Conservation (phyloP, 1,139 yeast genomes). For the Suhomyces guaymorum region DNA sequence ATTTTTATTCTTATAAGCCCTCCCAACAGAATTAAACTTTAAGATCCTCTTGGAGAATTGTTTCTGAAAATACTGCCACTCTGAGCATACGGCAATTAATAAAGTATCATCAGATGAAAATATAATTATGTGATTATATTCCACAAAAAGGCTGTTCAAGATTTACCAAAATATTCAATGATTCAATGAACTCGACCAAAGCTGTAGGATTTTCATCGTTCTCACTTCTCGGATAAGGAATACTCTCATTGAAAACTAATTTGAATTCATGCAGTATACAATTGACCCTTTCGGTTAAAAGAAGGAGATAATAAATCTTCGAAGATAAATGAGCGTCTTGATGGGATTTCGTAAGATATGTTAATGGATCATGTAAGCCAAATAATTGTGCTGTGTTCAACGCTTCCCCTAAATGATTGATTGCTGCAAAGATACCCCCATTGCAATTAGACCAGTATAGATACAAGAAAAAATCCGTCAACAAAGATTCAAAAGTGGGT, state of each 20-base stretch:
- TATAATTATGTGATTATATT: no score
- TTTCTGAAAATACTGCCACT: no score
- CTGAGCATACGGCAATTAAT: no score
- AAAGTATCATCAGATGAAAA: no score
- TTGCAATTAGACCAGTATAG: conserved; percentile 34
- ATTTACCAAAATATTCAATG: conserved; percentile 28
- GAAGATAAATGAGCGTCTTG: conserved; percentile 37
- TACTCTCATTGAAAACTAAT: conserved; percentile 33
- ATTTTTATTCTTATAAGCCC: no score
- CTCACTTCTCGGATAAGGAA: conserved; percentile 31
- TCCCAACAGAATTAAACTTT: no score
- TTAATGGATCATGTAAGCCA: conserved; percentile 34
- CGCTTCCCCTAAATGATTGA: conserved; percentile 40
- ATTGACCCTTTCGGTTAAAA: conserved; percentile 41
- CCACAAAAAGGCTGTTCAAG: conserved; percentile 26
- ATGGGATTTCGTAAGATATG: conserved; percentile 27
- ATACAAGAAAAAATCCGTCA: conserved; percentile 42
- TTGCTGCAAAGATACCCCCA: conserved; percentile 31
- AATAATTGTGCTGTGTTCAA: conserved; percentile 39
- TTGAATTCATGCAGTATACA: conserved; percentile 39
- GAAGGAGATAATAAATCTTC: conserved; percentile 38
- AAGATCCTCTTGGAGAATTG: no score
- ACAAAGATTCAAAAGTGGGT: conserved; percentile 28
- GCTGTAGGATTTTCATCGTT: conserved; percentile 35
- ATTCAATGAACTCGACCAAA: conserved; percentile 31